Evolutionary conservation across 768 basidiomycete genomes (phyloP).

Genomic region (Leccinum subgranulosum): DNA sequence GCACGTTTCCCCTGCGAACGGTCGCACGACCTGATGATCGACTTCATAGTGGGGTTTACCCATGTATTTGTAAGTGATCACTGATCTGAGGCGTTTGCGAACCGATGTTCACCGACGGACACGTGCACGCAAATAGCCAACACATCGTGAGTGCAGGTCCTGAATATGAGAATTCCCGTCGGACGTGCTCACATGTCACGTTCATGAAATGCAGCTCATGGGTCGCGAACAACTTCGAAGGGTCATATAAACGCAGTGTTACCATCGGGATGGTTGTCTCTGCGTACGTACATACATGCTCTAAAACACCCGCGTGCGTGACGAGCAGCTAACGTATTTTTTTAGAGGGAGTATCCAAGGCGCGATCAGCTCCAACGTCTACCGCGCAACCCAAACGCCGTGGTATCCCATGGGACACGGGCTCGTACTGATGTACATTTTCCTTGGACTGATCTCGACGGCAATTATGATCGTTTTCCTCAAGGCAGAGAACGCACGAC

Average conservation of each 20-base stretch:
- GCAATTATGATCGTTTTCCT: conserved; percentile 40
- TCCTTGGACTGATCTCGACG: conserved; percentile 55
- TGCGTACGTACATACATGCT: conserved; percentile 39
- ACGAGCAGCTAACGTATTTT: neutral
- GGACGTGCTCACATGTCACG: neutral
- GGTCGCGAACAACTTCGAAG: conserved; percentile 36
- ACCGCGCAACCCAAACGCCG: conserved; percentile 61
- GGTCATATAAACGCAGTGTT: conserved; percentile 72
- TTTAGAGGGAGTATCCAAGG: conserved; percentile 69
- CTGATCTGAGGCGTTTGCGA: neutral
- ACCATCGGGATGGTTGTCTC: conserved; percentile 67
- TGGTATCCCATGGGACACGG: conserved; percentile 64
- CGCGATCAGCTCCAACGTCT: conserved; percentile 74
- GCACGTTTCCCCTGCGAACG: conserved; percentile 13
- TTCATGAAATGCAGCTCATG: conserved; percentile 34
- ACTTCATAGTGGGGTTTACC: conserved; percentile 62
- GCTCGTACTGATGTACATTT: conserved; percentile 71
- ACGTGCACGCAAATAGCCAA: conserved; percentile 42
- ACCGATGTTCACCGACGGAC: neutral
- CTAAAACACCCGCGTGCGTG: neutral
- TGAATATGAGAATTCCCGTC: neutral
- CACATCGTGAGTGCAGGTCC: conserved; percentile 42
- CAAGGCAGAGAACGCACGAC: conserved; percentile 57
- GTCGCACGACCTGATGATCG: neutral
- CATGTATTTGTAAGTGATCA: conserved; percentile 55